Evolutionary conservation across 2,329 filamentous ascomycete species (phyloP), one percentile per base, ranked within the genome.

Genomic region (Aureobasidium namibiae): DNA sequence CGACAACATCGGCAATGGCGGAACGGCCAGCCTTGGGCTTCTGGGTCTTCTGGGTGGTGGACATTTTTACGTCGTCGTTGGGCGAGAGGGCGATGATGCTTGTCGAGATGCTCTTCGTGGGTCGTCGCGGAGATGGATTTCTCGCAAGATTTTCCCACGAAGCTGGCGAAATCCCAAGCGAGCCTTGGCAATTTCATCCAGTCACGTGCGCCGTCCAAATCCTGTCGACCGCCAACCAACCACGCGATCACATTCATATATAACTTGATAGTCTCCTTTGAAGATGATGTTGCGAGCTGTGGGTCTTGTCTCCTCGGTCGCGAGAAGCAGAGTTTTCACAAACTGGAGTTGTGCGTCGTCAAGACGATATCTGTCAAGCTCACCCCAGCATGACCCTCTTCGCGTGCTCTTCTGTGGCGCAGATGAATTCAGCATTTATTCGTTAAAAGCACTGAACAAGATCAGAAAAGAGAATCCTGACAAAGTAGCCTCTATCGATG

Each of bases 1-100:
- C 88, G 79, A 99, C 92, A 76, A 99, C 95, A 81, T 99, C 92
- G 80, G 90, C 87, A 80, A 99, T 96, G 82, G 95, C 95, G 80
- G 90, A 96, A 77, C 92, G 90, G 73, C 79, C 77, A 81, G 88
- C 88, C 82, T 87, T 88, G 80, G 85, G 87, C 80, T 85, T 83
- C 72, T 68, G 76, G 73, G 69, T 67, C 67, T 76, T 71, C 46
- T 68, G 63, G 66, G 71, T 67, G 69, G 63, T 72, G 62, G 76
- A 69, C 76, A 78, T 78, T 69, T 56, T 56, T 54, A 54, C 50
- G 50, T 54, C 50, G 52, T 56, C 52, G 52, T 56, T 56, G 50
- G 50, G 52, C 52, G 52, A 56, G 52, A 56, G 52, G 52, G 52
- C 38, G 52, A 39, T n/a, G 9, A n/a, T 56, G 52, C 52, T 56